phyloP scores from a whole-genome alignment of 1,284 basidiomycete genomes.

The Boletellus deceptivus region DNA sequence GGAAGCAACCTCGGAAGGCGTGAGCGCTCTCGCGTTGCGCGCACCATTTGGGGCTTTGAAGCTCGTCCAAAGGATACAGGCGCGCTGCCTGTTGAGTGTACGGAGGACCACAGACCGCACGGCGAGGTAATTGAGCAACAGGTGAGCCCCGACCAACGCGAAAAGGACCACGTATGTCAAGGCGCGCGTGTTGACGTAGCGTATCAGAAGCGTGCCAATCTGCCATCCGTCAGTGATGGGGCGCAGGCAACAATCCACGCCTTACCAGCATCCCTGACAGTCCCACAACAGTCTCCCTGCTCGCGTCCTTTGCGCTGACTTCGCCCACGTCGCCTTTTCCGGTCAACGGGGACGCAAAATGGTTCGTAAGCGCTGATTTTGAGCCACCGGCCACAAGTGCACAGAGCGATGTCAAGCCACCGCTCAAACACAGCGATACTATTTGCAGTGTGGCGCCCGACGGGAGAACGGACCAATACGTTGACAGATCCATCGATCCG shows the following conservation, averaged over 20 bases:
- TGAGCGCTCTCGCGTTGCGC: constrained; percentile 10
- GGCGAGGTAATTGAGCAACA: constrained; percentile 58
- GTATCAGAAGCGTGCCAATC: constrained; percentile 59
- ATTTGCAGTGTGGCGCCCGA: constrained; percentile 42
- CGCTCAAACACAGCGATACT: constrained; percentile 53
- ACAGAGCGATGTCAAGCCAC: constrained; percentile 56
- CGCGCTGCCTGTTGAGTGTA: constrained; percentile 59
- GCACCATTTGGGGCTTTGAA: constrained; percentile 30
- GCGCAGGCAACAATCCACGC: background rate
- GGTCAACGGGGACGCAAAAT: constrained; percentile 53
- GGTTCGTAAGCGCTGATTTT: constrained; percentile 65
- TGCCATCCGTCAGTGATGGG: constrained; percentile 27
- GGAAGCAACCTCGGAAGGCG: constrained; percentile 35
- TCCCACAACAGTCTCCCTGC: constrained; percentile 67
- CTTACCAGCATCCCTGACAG: constrained; percentile 65
- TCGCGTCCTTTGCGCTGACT: constrained; percentile 67
- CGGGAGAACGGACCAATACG: constrained; percentile 18
- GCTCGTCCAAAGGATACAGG: constrained; percentile 49
- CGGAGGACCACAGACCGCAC: constrained; percentile 56
- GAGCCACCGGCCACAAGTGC: constrained; percentile 62
- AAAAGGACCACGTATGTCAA: constrained; percentile 53
- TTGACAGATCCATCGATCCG: constrained; percentile 30
- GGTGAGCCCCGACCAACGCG: constrained; percentile 50
- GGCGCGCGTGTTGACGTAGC: constrained; percentile 47
- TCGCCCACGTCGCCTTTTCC: constrained; percentile 63